phyloP scores from a whole-genome alignment of 108 stramenopile species.

The Tribonema minus region DNA sequence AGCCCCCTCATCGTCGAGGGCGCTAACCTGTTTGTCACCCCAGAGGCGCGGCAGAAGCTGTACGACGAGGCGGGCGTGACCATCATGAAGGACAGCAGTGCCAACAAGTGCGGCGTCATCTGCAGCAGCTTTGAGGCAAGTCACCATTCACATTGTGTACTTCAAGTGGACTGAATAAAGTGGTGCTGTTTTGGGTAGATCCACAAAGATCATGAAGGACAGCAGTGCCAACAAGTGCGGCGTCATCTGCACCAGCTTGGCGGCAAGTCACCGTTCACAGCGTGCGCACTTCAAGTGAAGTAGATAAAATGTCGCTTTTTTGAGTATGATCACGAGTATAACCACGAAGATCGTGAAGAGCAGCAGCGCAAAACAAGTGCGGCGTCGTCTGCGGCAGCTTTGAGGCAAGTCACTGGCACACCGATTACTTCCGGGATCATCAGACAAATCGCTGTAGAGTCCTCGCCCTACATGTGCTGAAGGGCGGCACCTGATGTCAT shows the following conservation, averaged over 20 bases:
- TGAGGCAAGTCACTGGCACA: slow-evolving; percentile 62
- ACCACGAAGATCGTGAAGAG: slow-evolving; percentile 99
- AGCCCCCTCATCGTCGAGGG: slow-evolving; percentile 90
- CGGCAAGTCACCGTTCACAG: slow-evolving; percentile 55
- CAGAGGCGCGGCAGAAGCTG: slow-evolving; percentile 79
- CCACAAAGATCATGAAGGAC: slow-evolving; percentile 99
- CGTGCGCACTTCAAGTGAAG: background rate
- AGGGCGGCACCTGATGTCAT: too few relatives aligned
- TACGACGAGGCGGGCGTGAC: slow-evolving; percentile 85
- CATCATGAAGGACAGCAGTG: slow-evolving; percentile 96
- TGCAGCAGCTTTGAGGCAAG: slow-evolving; percentile 87
- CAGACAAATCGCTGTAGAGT: too few relatives aligned
- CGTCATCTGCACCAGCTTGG: slow-evolving; percentile 91
- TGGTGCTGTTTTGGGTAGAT: too few relatives aligned
- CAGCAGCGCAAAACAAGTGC: slow-evolving; percentile 96
- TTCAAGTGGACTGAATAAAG: too few relatives aligned
- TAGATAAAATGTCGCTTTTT: too few relatives aligned
- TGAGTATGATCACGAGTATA: too few relatives aligned
- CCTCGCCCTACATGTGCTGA: too few relatives aligned
- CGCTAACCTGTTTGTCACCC: slow-evolving; percentile 4
- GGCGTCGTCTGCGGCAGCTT: slow-evolving; percentile 94
- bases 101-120: slow-evolving; percentile 97
- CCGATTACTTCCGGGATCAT: background rate
- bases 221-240: slow-evolving; percentile 97
- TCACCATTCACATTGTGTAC: background rate